Base-by-base conservation (phyloP, 257 asterid species). In the Penstemon davidsonii region DNA sequence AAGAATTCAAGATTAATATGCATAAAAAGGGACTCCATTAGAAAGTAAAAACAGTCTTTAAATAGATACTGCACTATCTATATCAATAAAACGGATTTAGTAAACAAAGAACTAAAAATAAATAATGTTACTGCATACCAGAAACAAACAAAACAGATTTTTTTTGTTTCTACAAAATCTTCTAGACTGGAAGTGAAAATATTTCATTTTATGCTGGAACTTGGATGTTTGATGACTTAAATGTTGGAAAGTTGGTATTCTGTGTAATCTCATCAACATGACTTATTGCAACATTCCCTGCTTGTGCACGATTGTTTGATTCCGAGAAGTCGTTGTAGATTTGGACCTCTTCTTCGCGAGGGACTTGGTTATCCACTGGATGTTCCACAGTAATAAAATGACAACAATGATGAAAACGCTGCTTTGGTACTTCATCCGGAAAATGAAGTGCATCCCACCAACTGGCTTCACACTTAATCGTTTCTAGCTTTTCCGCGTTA, bases 371-470 rank as follows among this genome's bases (percentile, higher is more conserved):
- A 6, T 37, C 25, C 50, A 1, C 5, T 11, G 45, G 10, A 3
- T 44, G 55, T 62, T 62, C 64, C 41, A 19, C 2, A 5, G 8
- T 25, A 12, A 66, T 12, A 54, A 70, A 70, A 6, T 51, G 19
- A 51, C 62, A 41, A 52, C 0, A 7, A 25, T 37, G 68, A 7
- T 2, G 42, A 61, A 51, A 51, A 6, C 6, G 47, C 1, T 7
- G 8, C 42, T 33, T 33, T 57, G 25, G 33, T 25, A 25, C 42
- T 53, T 62, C 57, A 33, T 62, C 39, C 3, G 69, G 0, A 8
- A 69, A 18, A 0, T 9, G 42, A 69, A 59, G 52, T 18, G 13
- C 60, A 15, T 8, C 3, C 67, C 67, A 59, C 73, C 66, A 69
- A 41, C 52, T 49, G 10, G 0, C n/a, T 39, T 49, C 67, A 46